Conservation (phyloP, 495 filamentous ascomycete genomes). For the Talaromyces liani region DNA sequence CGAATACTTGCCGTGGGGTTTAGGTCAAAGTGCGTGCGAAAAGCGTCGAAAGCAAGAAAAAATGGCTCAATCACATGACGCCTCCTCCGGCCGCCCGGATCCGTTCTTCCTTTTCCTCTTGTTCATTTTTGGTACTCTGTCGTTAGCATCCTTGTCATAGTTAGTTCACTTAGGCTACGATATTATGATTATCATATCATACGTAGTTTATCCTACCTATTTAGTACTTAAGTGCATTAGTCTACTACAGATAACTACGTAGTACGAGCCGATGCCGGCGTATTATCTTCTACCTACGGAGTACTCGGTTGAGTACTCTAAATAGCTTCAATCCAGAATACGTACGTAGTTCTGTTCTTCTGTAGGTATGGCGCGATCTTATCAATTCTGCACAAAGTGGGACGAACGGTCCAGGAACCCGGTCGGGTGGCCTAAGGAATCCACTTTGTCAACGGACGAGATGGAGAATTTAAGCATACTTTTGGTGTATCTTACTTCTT, state of each 20-base stretch:
- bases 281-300: neutral
- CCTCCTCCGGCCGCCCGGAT: neutral
- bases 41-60: constrained; percentile 16
- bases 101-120: neutral
- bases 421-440: neutral
- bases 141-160: neutral
- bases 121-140: too few relatives aligned
- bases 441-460: neutral
- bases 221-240: neutral
- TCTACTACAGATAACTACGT: neutral
- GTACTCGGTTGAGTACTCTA: neutral
- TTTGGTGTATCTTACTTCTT: neutral
- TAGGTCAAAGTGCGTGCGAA: neutral
- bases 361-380: neutral
- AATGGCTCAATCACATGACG: constrained; percentile 17
- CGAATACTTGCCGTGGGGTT: neutral
- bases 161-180: neutral
- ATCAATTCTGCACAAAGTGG: constrained; percentile 8
- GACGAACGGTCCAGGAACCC: constrained; percentile 9
- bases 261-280: neutral
- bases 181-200: neutral
- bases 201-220: neutral
- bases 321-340: neutral
- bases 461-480: neutral
- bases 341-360: neutral